Percentiles rank a stretch among this genome's conserved stretches.
phyloP scores from a whole-genome alignment of 441 rosid genomes.

The Gossypium gossypioides region DNA sequence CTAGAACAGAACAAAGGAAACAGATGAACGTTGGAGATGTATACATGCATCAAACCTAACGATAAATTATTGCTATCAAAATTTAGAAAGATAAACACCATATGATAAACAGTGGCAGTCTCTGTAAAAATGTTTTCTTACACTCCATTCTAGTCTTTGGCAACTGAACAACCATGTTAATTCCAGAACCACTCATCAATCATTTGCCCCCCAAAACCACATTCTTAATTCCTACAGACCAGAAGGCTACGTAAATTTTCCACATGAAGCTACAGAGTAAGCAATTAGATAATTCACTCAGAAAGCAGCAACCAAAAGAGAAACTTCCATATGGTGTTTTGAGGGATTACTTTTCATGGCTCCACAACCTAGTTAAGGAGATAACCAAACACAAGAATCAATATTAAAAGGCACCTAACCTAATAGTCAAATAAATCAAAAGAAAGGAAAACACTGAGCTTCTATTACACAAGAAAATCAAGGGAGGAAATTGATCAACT shows the following conservation, averaged over 20 bases:
- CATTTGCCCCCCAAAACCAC: background rate
- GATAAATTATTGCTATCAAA: background rate
- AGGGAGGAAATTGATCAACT: background rate
- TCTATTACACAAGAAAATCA: background rate
- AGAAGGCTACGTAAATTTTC: background rate
- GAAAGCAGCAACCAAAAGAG: background rate
- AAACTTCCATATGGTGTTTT: background rate
- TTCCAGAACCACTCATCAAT: background rate
- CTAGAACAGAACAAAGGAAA: background rate
- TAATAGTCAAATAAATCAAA: slow-evolving; percentile 1
- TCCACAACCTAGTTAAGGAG: background rate
- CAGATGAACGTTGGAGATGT: background rate
- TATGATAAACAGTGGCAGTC: background rate
- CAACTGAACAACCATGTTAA: background rate
- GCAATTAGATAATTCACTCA: background rate
- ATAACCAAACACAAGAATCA: background rate
- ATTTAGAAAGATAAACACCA: slow-evolving; percentile 4
- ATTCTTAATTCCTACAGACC: background rate
- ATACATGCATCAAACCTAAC: background rate
- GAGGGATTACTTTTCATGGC: background rate
- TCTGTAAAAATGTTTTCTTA: background rate
- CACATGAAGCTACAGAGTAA: background rate
- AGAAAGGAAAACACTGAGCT: background rate
- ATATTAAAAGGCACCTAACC: background rate
- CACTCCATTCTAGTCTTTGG: background rate